Conservation (phyloP, 805 yeast species). For the Torulaspora quercuum region DNA sequence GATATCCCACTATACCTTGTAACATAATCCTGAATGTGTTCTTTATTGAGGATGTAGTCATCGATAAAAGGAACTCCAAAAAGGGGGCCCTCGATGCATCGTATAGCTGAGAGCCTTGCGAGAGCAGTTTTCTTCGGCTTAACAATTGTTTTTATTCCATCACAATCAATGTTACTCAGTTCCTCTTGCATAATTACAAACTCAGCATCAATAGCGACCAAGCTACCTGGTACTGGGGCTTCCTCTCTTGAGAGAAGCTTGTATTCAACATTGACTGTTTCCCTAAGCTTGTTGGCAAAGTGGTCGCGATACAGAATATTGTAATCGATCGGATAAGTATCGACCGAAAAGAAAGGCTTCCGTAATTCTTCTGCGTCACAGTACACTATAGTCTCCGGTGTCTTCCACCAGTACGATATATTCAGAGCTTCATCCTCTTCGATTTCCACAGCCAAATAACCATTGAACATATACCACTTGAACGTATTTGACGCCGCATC, state of each 20-base stretch:
- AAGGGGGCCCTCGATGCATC: slow-evolving; percentile 63
- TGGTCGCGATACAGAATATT: slow-evolving; percentile 69
- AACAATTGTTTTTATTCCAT: slow-evolving; percentile 65
- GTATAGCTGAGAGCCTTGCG: slow-evolving; percentile 83
- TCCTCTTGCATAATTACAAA: slow-evolving; percentile 82
- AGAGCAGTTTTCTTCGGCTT: slow-evolving; percentile 73
- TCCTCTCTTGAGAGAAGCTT: slow-evolving; percentile 62
- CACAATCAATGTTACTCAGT: slow-evolving; percentile 68
- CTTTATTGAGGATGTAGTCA: slow-evolving; percentile 78
- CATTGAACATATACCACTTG: slow-evolving; percentile 84
- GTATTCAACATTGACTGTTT: slow-evolving; percentile 58
- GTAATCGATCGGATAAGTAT: slow-evolving; percentile 55
- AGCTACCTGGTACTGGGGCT: slow-evolving; percentile 69
- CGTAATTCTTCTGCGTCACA: slow-evolving; percentile 45
- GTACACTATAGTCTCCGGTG: slow-evolving; percentile 69
- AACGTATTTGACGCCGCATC: slow-evolving; percentile 32
- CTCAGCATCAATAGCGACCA: slow-evolving; percentile 95
- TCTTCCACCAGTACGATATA: slow-evolving; percentile 73
- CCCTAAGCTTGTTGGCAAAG: slow-evolving; percentile 65
- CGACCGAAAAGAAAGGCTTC: slow-evolving; percentile 45
- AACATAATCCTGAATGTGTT: slow-evolving; percentile 74
- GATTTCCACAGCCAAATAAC: slow-evolving; percentile 77
- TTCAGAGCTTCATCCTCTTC: slow-evolving; percentile 76
- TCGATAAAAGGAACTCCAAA: slow-evolving; percentile 84
- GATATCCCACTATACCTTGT: slow-evolving; percentile 94